These are phyloP conservation scores for Paracoccidioides lutzii DNA, from an alignment of 2,329 filamentous ascomycete genomes.

Conservation along the genomic window DNA sequence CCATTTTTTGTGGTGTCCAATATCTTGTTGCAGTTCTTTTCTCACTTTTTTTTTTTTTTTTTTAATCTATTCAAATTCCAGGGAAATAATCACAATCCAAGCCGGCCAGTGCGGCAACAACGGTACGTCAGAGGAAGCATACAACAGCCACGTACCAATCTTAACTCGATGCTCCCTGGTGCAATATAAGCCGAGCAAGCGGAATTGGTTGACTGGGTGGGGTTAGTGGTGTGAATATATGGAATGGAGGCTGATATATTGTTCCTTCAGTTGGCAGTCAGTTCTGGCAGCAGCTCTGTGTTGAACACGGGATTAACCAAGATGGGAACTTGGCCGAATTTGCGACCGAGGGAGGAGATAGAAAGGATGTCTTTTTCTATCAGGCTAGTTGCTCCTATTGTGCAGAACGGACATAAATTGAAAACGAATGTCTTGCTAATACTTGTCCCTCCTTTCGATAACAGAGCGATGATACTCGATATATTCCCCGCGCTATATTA, in stretches of 20 bases:
- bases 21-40: not conserved
- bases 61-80: constrained; percentile 25
- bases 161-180: not conserved
- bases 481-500: constrained; percentile 90
- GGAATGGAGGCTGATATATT: constrained; percentile 20
- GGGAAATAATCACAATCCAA: constrained; percentile 98
- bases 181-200: not conserved
- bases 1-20: not conserved
- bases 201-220: not conserved
- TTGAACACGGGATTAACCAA: constrained; percentile 94
- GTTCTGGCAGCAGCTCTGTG: constrained; percentile 98
- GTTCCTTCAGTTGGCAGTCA: constrained; percentile 66
- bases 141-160: not conserved
- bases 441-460: not conserved
- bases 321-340: constrained; percentile 97
- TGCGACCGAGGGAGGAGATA: constrained; percentile 91
- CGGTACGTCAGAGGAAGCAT: constrained; percentile 51
- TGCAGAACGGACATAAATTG: not conserved
- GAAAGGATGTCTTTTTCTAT: constrained; percentile 99
- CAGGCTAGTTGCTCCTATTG: constrained; percentile 34
- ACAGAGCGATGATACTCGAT: constrained; percentile 91
- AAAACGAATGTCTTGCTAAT: not conserved
- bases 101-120: constrained; percentile 99
- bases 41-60: constrained; percentile 1
- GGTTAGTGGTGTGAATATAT: not conserved